Evolutionary conservation across 148 eudicot genomes (phyloP).

Genomic region (Rhododendron vialii): DNA sequence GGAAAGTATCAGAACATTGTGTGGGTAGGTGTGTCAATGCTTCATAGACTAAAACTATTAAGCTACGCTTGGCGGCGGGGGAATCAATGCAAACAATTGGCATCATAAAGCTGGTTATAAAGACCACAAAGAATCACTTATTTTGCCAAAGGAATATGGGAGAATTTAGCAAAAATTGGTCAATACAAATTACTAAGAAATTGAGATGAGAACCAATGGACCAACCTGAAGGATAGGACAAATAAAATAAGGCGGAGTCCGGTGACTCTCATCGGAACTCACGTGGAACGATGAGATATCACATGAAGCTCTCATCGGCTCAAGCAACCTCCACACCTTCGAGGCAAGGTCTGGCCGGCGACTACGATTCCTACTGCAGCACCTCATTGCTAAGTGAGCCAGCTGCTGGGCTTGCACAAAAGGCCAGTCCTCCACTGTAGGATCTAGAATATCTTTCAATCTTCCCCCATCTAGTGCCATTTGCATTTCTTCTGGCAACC

Average conservation of each 20-base stretch:
- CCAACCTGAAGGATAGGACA: constrained; percentile 93
- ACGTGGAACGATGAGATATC: constrained; percentile 35
- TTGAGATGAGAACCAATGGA: neutral
- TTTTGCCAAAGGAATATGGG: no score
- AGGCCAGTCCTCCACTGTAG: constrained; percentile 95
- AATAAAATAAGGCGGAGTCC: constrained; percentile 51
- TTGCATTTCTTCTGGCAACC: constrained; percentile 61
- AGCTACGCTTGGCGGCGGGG: no score
- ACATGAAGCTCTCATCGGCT: constrained; percentile 61
- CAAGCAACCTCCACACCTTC: constrained; percentile 73
- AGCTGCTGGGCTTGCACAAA: constrained; percentile 57
- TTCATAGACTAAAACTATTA: no score
- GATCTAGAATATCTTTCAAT: constrained; percentile 52
- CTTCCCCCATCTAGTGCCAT: constrained; percentile 52
- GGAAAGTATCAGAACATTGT: no score
- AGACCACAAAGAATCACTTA: no score
- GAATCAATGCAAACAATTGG: no score
- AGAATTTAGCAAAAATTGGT: no score
- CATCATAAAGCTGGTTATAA: no score
- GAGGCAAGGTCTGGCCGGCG: constrained; percentile 61
- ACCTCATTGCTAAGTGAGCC: constrained; percentile 60
- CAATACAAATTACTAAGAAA: no score
- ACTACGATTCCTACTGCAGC: constrained; percentile 45
- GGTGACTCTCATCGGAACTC: constrained; percentile 28
- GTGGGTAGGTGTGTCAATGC: no score